These are phyloP conservation scores for Fonsecaea nubica DNA, from an alignment of 2,329 filamentous ascomycete species.

Conservation along the genomic window DNA sequence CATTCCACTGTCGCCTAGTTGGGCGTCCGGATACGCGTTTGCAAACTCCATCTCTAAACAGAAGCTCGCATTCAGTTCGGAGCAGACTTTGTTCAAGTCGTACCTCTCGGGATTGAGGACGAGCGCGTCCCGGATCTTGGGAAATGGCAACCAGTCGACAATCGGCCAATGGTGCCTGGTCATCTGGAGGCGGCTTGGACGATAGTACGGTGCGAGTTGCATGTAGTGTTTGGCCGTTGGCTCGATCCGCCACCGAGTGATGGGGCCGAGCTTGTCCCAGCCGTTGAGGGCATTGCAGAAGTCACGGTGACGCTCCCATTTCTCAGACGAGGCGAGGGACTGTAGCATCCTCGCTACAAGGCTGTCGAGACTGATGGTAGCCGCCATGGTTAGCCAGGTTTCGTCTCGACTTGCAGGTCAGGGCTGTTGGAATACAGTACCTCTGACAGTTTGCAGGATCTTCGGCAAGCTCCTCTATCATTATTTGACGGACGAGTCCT, in stretches of 20 bases:
- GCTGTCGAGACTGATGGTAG: conserved; percentile 9
- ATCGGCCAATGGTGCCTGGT: conserved; percentile 10
- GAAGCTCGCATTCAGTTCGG: conserved; percentile 7
- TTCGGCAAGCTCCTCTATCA: conserved; percentile 5
- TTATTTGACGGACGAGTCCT: conserved; percentile 6
- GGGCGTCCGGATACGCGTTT: not conserved
- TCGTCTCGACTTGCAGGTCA: not conserved
- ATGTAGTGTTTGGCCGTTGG: conserved; percentile 4
- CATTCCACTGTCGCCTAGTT: not conserved
- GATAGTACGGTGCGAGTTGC: not conserved
- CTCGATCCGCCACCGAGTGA: conserved; percentile 8
- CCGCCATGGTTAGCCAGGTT: not conserved
- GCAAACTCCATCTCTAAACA: conserved; percentile 7
- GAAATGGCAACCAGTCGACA: conserved; percentile 8
- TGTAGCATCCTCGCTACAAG: conserved; percentile 7
- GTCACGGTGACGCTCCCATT: conserved; percentile 5
- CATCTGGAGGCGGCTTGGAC: conserved; percentile 3
- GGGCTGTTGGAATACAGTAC: not conserved
- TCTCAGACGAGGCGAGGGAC: not conserved
- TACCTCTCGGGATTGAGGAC: conserved; percentile 5
- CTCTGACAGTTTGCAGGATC: conserved; percentile 11
- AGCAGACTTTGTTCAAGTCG: conserved; percentile 7
- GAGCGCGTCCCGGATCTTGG: not conserved
- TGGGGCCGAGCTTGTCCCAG: conserved; percentile 8
- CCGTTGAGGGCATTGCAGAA: conserved; percentile 4